Conservation (phyloP, 2,329 filamentous ascomycete genomes). For the Pseudocercospora pini-densiflorae region DNA sequence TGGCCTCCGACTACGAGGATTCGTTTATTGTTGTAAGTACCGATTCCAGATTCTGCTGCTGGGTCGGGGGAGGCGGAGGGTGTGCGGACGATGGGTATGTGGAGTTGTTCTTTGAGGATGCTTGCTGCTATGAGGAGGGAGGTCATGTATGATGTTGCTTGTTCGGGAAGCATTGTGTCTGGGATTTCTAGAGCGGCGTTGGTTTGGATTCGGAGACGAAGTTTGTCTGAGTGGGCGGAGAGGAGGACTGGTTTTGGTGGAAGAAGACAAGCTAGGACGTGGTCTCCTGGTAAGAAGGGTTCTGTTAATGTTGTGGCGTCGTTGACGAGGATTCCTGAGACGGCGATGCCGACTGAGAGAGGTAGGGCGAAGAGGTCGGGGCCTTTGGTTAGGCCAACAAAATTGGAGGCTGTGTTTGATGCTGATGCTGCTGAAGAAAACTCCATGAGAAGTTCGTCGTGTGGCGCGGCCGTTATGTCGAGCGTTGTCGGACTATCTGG, state of each 20-base stretch:
- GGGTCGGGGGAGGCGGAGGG: slow-evolving; percentile 14
- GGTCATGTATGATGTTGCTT: slow-evolving; percentile 16
- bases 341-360: slow-evolving; percentile 15
- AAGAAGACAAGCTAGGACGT: slow-evolving; percentile 14
- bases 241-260: slow-evolving; percentile 15
- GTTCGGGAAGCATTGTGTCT: slow-evolving; percentile 15
- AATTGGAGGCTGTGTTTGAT: slow-evolving; percentile 14
- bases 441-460: slow-evolving; percentile 19
- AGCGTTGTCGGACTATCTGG: slow-evolving; percentile 16
- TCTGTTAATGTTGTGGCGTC: slow-evolving; percentile 19
- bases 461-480: slow-evolving; percentile 14
- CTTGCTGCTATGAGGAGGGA: slow-evolving; percentile 16
- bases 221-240: slow-evolving; percentile 14
- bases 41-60: slow-evolving; percentile 15
- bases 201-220: slow-evolving; percentile 15
- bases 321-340: slow-evolving; percentile 16
- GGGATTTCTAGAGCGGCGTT: slow-evolving; percentile 18
- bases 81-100: slow-evolving; percentile 16
- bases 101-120: slow-evolving; percentile 19
- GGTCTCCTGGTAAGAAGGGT: slow-evolving; percentile 19
- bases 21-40: slow-evolving; percentile 18
- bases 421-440: slow-evolving; percentile 18
- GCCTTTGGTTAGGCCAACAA: slow-evolving; percentile 15
- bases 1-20: slow-evolving; percentile 18
- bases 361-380: slow-evolving; percentile 12